Evolutionary conservation across 768 basidiomycete species (phyloP), one percentile per base, ranked within the genome.

Genomic region (Amanita pallidorosea): DNA sequence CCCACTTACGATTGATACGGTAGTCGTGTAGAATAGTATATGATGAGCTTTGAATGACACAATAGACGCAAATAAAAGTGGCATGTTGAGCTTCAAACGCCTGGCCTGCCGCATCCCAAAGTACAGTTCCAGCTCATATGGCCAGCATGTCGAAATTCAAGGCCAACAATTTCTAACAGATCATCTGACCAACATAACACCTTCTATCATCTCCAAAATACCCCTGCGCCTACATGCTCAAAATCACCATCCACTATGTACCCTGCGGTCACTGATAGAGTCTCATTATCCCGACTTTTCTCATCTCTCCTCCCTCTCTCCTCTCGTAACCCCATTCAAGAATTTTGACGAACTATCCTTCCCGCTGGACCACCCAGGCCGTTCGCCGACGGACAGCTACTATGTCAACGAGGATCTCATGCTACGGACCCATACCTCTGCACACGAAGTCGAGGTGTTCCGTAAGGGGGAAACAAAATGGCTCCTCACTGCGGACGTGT

Each of bases 281-380:
- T 75, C 77, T 17, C 88, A 96, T 63, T 97, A 87, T 59, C 70
- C 82, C 5, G 68, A 79, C 50, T 92, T 83, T 65, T 67, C 80
- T 12, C 81, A 85, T 54, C 67, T 89, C 41, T 80, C 84, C 11
- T 84, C 88, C 18, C 71, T 89, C 53, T 87, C 91, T 2, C 92
- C 96, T 2, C 69, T 98, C 54, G 96, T 99, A 49, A 83, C 91
- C 3, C 89, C 92, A 2, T 73, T 72, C 63, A 81, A 93, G 66
- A 99, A 94, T 69, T 99, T 99, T 65, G 96, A 99, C 67, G 89
- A 95, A 57, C 82, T 99, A 29, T 92, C 90, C 3, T 98, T 99
- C 68, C 85, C 95, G 0, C 59, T 70, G 12, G 93, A 97, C 70
- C 96, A 99, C 64, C 93, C 95, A 1, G 95, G 96, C 15, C 81